Evolutionary conservation across 345 rosid species (phyloP).

Genomic region (Rhodomyrtus tomentosa): DNA sequence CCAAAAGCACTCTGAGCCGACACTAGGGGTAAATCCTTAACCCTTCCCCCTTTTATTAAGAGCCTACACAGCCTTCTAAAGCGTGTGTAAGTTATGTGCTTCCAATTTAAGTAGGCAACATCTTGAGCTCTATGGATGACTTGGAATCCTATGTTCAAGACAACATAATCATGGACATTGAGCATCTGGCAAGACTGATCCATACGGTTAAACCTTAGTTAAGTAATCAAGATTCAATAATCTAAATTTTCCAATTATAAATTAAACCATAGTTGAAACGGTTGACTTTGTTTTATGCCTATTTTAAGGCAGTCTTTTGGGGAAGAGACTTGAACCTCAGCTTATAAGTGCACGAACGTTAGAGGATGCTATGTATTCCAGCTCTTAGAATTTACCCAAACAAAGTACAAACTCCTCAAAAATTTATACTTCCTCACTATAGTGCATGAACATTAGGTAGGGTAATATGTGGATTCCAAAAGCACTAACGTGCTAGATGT

Average conservation of each 20-base stretch:
- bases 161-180: not conserved
- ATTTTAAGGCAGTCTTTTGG: not conserved
- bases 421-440: too few species aligned
- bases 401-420: not conserved
- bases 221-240: not conserved
- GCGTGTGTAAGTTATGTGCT: not conserved
- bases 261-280: not conserved
- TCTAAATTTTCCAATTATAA: not conserved
- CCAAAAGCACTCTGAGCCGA: not conserved
- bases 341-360: not conserved
- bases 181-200: not conserved
- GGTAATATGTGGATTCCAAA: too few species aligned
- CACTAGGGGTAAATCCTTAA: not conserved
- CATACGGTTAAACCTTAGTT: not conserved
- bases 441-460: too few species aligned
- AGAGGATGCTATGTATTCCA: not conserved
- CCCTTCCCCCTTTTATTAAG: not conserved
- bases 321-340: not conserved
- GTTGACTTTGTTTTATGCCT: not conserved
- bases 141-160: not conserved
- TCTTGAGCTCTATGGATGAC: not conserved
- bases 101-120: too few species aligned
- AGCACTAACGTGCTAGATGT: too few species aligned
- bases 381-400: not conserved
- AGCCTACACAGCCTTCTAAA: not conserved